These are phyloP conservation scores for Globisporangium yorkense DNA, from an alignment of 352 stramenopile genomes.

Conservation along the genomic window DNA sequence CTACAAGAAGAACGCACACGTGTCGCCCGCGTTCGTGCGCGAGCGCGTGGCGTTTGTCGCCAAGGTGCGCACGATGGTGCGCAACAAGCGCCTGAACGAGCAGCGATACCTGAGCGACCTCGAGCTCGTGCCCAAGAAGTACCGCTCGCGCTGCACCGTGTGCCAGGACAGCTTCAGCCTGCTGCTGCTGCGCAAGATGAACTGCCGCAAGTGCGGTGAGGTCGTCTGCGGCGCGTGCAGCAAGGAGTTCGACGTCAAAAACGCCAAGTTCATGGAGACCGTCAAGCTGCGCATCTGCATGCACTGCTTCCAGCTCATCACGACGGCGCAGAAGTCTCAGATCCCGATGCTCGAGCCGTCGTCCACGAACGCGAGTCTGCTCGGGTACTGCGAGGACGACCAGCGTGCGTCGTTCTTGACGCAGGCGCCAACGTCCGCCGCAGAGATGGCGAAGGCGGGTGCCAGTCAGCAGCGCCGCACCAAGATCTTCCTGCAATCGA, in stretches of 20 bases:
- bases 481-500: conserved; percentile 75
- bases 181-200: conserved; percentile 75
- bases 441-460: conserved; percentile 8
- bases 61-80: conserved; percentile 57
- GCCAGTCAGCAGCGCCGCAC: conserved; percentile 22
- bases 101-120: conserved; percentile 76
- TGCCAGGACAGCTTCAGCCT: conserved; percentile 84
- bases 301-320: conserved; percentile 79
- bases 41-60: conserved; percentile 39
- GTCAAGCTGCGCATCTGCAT: conserved; percentile 83
- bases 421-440: conserved; percentile 21
- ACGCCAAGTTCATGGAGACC: conserved; percentile 50
- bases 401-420: conserved; percentile 55
- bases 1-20: conserved; percentile 59
- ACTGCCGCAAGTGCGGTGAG: conserved; percentile 84
- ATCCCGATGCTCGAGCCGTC: conserved; percentile 43
- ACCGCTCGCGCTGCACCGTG: conserved; percentile 61
- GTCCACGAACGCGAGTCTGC: conserved; percentile 52
- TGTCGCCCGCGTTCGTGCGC: conserved; percentile 38
- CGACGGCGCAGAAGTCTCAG: conserved; percentile 46
- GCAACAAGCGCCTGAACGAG: conserved; percentile 70
- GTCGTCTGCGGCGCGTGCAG: conserved; percentile 83
- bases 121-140: conserved; percentile 80
- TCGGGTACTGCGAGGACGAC: conserved; percentile 66
- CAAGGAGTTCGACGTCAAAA: conserved; percentile 73